Percentiles rank a stretch among this genome's conserved stretches.
phyloP scores from a whole-genome alignment of 768 basidiomycete species.

The Suillus plorans region DNA sequence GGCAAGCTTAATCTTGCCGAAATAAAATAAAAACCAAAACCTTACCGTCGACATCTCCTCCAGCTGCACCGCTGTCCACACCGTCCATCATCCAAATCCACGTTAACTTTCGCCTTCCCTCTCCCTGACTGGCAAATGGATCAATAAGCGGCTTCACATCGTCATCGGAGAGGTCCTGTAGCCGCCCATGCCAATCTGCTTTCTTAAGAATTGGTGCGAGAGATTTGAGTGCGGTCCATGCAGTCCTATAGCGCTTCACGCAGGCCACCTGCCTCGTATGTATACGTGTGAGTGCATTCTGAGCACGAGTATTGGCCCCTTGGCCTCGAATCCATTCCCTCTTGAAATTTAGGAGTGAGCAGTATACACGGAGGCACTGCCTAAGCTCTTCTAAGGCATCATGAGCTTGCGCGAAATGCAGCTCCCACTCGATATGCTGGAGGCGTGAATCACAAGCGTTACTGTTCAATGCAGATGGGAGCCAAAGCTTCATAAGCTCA shows the following conservation, averaged over 20 bases:
- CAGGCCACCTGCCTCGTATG: not conserved
- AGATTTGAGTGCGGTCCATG: not conserved
- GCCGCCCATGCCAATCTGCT: not conserved
- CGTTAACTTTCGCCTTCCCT: not conserved
- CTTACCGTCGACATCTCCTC: not conserved
- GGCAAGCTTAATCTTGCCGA: not conserved
- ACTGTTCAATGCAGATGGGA: not conserved
- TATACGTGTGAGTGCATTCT: not conserved
- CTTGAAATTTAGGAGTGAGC: not conserved
- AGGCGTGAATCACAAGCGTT: not conserved
- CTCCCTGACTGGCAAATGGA: too few species aligned
- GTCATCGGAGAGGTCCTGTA: too few species aligned
- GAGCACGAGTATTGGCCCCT: not conserved
- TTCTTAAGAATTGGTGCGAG: not conserved
- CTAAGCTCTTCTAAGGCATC: not conserved
- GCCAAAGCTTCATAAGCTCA: not conserved
- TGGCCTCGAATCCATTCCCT: not conserved
- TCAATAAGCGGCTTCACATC: not conserved
- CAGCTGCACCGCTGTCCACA: not conserved
- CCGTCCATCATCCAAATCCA: conserved; percentile 1
- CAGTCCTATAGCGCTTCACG: not conserved
- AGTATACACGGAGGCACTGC: not conserved
- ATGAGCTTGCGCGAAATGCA: not conserved
- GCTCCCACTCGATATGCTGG: not conserved
- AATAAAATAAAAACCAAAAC: not conserved